Evolutionary conservation across 179 eudicot species (phyloP).

Genomic region (Nepenthes alata): DNA sequence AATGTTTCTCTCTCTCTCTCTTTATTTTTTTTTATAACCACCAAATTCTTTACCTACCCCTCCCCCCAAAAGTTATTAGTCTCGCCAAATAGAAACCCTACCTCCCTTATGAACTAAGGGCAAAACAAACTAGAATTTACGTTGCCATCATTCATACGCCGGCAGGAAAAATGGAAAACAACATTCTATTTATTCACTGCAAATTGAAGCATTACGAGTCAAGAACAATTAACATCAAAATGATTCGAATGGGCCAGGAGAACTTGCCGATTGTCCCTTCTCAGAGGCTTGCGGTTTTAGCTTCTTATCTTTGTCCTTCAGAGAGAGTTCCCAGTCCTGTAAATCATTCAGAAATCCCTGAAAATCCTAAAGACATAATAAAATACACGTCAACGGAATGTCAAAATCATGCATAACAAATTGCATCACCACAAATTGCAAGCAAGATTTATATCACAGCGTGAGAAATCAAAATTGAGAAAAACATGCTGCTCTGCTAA

Average conservation of each 20-base stretch:
- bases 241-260: background rate
- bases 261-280: conserved; percentile 47
- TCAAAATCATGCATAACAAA: background rate
- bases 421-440: background rate
- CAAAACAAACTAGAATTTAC: no score
- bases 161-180: background rate
- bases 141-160: no score
- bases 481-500: no score
- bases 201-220: background rate
- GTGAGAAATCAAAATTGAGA: no score
- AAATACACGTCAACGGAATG: background rate
- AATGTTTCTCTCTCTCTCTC: no score
- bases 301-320: conserved; percentile 55
- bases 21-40: no score
- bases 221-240: background rate
- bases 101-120: no score
- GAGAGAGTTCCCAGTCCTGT: conserved; percentile 70
- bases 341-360: conserved; percentile 72
- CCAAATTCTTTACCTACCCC: no score
- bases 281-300: conserved; percentile 25
- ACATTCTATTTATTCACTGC: background rate
- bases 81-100: no score
- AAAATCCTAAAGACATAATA: conserved; percentile 40
- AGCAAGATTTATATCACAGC: no score
- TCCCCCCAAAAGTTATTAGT: no score